Evolutionary conservation across 2,329 filamentous ascomycete genomes (phyloP), one percentile per base, ranked within the genome.

Genomic region (Tolypocladium cylindrosporum): DNA sequence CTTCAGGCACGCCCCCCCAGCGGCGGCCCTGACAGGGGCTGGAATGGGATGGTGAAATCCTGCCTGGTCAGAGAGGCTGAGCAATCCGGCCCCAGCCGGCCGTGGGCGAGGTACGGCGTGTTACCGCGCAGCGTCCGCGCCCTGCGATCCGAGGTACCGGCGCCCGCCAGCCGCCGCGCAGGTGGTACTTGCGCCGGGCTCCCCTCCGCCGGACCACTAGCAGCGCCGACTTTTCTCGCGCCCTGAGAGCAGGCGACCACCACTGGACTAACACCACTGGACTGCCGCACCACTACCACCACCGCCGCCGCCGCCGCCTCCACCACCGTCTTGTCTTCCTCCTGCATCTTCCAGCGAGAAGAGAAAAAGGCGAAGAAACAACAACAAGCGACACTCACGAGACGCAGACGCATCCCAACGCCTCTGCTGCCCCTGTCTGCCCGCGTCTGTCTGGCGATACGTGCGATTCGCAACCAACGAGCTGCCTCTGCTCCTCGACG

Each of bases 261-360:
- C 27, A 31, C 27, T 31, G 27, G 27, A 31, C 27, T 31, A 31
- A 5, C 27, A 31, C 27, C 27, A 31, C 27, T 27, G 24, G 24
- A 27, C 24, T 27, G 24, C 24, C 24, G 24, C 27, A 31, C 27
- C 27, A 21, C 48, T 11, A 51, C 48, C 31, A 34, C 48, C 27
- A 36, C 14, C 27, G 3, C 48, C 48, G 13, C 37, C 48, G 13
- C 37, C 37, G 7, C 31, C 16, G 1, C 45, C 48, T 37, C 31
- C 48, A 36, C 48, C 48, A 6, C 51, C 37, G 36, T 57, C 36
- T 43, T 31, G 34, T 57, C 42, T 48, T 57, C 58, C 57, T 58
- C 55, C 50, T 54, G 36, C 52, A 40, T 41, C 52, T 41, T 21
- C 52, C 21, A 41, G 52, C 52, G 52, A 54, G 52, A 21, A 39